phyloP scores from a whole-genome alignment of 345 rosid species.

The Euphorbia pulcherrima region DNA sequence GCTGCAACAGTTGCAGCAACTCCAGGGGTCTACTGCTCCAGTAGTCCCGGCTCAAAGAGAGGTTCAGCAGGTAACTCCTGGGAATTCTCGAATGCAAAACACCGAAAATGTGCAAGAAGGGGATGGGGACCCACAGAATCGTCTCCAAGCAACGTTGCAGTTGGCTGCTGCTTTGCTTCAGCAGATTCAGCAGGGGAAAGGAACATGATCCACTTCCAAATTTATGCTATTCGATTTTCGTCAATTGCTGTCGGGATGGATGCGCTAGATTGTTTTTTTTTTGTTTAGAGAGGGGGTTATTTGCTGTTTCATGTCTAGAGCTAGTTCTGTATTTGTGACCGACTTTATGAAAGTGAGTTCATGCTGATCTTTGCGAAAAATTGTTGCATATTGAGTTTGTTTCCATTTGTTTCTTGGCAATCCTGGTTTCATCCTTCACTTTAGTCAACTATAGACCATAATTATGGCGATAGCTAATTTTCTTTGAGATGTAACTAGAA shows the following conservation, averaged over 20 bases:
- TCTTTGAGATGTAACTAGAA: too few relatives aligned
- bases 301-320: background rate
- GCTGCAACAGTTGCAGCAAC: conserved; percentile 47
- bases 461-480: too few relatives aligned
- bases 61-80: conserved; percentile 16
- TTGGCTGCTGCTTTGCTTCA: conserved; percentile 95
- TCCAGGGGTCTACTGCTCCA: conserved; percentile 24
- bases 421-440: background rate
- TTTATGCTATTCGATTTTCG: background rate
- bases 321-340: background rate
- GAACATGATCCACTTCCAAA: conserved; percentile 28
- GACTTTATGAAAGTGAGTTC: background rate
- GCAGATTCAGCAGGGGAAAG: conserved; percentile 85
- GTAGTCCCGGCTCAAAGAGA: conserved; percentile 20
- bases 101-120: conserved; percentile 37
- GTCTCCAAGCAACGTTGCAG: conserved; percentile 85
- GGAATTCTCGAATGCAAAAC: conserved; percentile 17
- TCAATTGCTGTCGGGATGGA: background rate
- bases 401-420: background rate
- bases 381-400: background rate
- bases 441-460: background rate
- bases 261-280: background rate
- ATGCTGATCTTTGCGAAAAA: background rate
- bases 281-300: background rate
- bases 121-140: conserved; percentile 79